A percentile compares a stretch with the other conserved stretches of the same genome.
Conservation (phyloP, 1,139 yeast genomes). For the Yamadazyma dushanensis region DNA sequence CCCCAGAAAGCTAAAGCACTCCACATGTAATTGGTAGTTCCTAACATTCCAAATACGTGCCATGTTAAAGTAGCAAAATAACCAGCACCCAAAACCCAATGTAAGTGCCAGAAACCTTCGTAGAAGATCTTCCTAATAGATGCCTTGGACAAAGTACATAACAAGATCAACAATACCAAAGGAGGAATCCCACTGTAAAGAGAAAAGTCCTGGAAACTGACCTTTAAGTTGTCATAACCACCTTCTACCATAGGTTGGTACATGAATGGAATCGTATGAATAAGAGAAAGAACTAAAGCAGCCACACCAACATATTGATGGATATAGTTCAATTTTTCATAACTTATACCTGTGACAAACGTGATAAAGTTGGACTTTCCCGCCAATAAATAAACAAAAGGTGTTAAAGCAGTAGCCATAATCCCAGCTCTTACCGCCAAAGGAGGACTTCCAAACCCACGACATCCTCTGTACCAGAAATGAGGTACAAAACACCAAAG, state of each 20-base stretch:
- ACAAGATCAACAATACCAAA: conserved; percentile 42
- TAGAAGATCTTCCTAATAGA: conserved; percentile 45
- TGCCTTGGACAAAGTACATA: conserved; percentile 50
- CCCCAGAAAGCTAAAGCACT: conserved; percentile 60
- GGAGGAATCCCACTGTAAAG: conserved; percentile 43
- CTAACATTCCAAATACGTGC: conserved; percentile 45
- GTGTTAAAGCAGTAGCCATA: conserved; percentile 53
- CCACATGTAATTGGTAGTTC: conserved; percentile 50
- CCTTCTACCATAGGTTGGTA: conserved; percentile 52
- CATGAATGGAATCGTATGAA: conserved; percentile 58
- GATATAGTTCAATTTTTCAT: conserved; percentile 53
- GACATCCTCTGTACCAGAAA: conserved; percentile 55
- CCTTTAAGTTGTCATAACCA: conserved; percentile 32
- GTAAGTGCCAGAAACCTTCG: conserved; percentile 55
- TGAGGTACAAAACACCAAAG: conserved; percentile 52
- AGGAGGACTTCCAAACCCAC: conserved; percentile 68
- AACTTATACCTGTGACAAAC: conserved; percentile 53
- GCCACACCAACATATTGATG: conserved; percentile 53
- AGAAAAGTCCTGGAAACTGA: conserved; percentile 17
- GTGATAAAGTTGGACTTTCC: conserved; percentile 56
- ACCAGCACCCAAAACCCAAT: conserved; percentile 60
- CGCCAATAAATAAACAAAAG: conserved; percentile 50
- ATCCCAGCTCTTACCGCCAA: conserved; percentile 55
- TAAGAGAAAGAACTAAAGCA: conserved; percentile 47
- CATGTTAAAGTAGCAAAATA: conserved; percentile 52